Evolutionary conservation across 75 land plant species (phyloP).

Genomic region (Cunninghamia lanceolata): DNA sequence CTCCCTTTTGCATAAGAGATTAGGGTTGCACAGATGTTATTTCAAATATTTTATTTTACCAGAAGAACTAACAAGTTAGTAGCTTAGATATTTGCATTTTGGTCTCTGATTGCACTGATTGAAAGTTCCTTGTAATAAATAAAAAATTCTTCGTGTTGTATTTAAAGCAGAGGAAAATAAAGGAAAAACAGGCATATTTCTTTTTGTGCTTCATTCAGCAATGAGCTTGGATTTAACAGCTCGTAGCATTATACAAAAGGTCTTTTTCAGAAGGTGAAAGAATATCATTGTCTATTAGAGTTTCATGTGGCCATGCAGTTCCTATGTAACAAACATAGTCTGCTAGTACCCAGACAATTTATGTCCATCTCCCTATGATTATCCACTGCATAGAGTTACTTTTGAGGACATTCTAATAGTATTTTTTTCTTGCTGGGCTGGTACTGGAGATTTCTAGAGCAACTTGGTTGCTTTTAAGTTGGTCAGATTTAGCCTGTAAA

Average conservation of each 20-base stretch:
- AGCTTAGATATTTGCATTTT: not conserved
- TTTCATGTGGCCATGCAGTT: not conserved
- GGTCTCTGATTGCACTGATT: not conserved
- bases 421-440: not conserved
- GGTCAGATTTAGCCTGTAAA: not conserved
- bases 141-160: not conserved
- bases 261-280: not conserved
- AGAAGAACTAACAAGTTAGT: not conserved
- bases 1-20: not conserved
- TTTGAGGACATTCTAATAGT: not conserved
- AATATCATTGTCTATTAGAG: not conserved
- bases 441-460: not conserved
- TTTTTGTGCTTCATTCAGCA: not conserved
- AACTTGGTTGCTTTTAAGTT: not conserved
- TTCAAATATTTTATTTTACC: not conserved
- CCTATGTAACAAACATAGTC: not conserved
- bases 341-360: not conserved
- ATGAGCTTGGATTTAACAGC: not conserved
- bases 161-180: not conserved
- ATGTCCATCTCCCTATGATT: not conserved
- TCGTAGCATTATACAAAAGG: not conserved
- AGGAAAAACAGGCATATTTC: not conserved
- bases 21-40: not conserved
- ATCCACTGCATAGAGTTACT: not conserved
- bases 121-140: not conserved